Evolutionary conservation across 495 filamentous ascomycete genomes (phyloP), one percentile per base, ranked within the genome.

Genomic region (Penicillium cinerascens): DNA sequence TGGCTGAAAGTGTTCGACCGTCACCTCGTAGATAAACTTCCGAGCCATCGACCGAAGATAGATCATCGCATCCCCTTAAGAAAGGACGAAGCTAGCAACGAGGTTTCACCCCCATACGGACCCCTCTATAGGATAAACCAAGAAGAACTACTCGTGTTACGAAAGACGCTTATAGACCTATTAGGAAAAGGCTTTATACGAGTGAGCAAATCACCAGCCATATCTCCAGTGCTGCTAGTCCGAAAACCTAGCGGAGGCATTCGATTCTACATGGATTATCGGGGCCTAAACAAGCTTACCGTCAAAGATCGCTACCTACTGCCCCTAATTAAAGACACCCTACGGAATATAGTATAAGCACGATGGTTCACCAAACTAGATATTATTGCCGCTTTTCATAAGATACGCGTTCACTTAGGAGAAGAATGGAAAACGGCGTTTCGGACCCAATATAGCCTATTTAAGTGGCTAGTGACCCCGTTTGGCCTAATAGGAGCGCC

Each of bases 291-390:
- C 47, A 41, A 18, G 0, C 44, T 79, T 0, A 81, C 65, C 0
- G 55, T 52, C 2, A 77, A 76, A 48, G 67, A 83, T 40, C 29
- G 58, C 2, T 77, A 79, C 44, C 69, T 71, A 0, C 36, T 82
- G 0, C 76, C 73, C 0, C 39, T 78, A 9, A 78, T 80, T 20
- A 41, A 74, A 8, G 68, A 83, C n/a, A n/a, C n/a, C n/a, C n/a
- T n/a, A n/a, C n/a, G n/a, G n/a, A n/a, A n/a, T n/a, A n/a, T n/a
- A n/a, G n/a, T n/a, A n/a, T n/a, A n/a, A n/a, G n/a, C n/a, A n/a
- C n/a, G n/a, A n/a, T n/a, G n/a, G n/a, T 80, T 73, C 48, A 82
- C 60, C 0, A 79, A 78, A 51, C 42, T 82, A 0, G 69, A 82
- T 55, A 64, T 80, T 9, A 53, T 59, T 3, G 39, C 66, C 18